phyloP scores from a whole-genome alignment of 805 yeast genomes.

The Yarrowia bubula region DNA sequence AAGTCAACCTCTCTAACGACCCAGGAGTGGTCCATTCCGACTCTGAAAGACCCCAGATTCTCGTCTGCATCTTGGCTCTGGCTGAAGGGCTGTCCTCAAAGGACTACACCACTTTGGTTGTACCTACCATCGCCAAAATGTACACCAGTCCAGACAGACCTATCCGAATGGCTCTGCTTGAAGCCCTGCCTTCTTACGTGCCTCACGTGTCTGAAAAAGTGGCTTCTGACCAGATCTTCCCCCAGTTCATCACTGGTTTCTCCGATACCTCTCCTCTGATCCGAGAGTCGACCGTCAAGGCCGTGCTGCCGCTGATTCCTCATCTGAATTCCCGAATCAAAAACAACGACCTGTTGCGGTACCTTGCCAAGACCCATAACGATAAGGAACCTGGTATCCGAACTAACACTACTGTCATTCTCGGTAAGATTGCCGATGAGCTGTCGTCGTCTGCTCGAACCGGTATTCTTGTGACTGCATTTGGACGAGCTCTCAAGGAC shows the following conservation, averaged over 20 bases:
- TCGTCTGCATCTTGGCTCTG: slow-evolving; percentile 14
- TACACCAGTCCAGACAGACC: slow-evolving; percentile 73
- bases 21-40: slow-evolving; percentile 24
- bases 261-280: slow-evolving; percentile 80
- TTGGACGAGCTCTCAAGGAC: slow-evolving; percentile 78
- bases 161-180: slow-evolving; percentile 67
- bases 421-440: slow-evolving; percentile 61
- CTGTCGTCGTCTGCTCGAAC: slow-evolving; percentile 59
- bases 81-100: slow-evolving; percentile 35
- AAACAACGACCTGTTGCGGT: slow-evolving; percentile 78
- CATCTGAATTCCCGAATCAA: slow-evolving; percentile 74
- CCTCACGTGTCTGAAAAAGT: slow-evolving; percentile 54
- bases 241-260: slow-evolving; percentile 72
- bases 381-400: slow-evolving; percentile 76
- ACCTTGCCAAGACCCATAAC: slow-evolving; percentile 76
- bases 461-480: slow-evolving; percentile 82
- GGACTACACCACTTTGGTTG: slow-evolving; percentile 46
- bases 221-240: slow-evolving; percentile 67
- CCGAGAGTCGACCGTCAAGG: slow-evolving; percentile 73
- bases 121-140: slow-evolving; percentile 63
- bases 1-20: slow-evolving; percentile 13
- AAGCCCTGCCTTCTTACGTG: slow-evolving; percentile 56
- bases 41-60: slow-evolving; percentile 34
- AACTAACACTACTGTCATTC: slow-evolving; percentile 68
- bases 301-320: slow-evolving; percentile 56